Evolutionary conservation across 2,329 filamentous ascomycete genomes (phyloP).

Genomic region (Fusarium ambrosium): DNA sequence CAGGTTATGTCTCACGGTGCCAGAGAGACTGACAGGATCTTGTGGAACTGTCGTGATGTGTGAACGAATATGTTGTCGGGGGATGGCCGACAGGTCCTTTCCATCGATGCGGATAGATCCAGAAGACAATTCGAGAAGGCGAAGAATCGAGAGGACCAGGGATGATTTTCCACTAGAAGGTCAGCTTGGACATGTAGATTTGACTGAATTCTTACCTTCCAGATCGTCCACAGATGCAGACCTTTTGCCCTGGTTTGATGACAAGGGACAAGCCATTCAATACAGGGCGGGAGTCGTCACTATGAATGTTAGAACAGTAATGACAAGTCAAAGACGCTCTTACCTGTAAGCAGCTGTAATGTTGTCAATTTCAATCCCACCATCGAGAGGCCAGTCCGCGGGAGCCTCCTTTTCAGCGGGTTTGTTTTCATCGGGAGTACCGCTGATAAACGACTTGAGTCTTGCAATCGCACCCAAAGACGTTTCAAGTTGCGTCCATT

Average conservation of each 20-base stretch:
- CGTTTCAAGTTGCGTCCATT: slow-evolving; percentile 55
- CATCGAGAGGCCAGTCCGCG: slow-evolving; percentile 49
- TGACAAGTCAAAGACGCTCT: too few relatives aligned
- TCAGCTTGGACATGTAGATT: background rate
- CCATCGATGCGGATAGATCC: slow-evolving; percentile 59
- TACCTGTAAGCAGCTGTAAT: slow-evolving; percentile 48
- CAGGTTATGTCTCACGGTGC: slow-evolving; percentile 62
- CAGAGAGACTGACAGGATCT: slow-evolving; percentile 61
- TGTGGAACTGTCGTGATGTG: slow-evolving; percentile 62
- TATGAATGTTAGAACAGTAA: slow-evolving; percentile 30
- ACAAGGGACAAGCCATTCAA: slow-evolving; percentile 34
- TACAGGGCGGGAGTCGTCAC: slow-evolving; percentile 27
- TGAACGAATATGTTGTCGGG: slow-evolving; percentile 58
- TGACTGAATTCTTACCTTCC: slow-evolving; percentile 45
- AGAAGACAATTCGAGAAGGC: slow-evolving; percentile 59
- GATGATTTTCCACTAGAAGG: slow-evolving; percentile 63
- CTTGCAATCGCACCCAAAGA: slow-evolving; percentile 53
- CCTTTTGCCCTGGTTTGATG: slow-evolving; percentile 57
- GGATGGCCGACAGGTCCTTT: slow-evolving; percentile 56
- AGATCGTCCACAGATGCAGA: slow-evolving; percentile 66
- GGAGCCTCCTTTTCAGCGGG: slow-evolving; percentile 9
- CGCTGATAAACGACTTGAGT: slow-evolving; percentile 49
- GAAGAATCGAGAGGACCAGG: slow-evolving; percentile 61
- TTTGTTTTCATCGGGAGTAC: slow-evolving; percentile 47
- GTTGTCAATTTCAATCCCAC: slow-evolving; percentile 45